These are phyloP conservation scores for Catharanthus roseus DNA, from an alignment of 257 asterid genomes.

Conservation along the genomic window DNA sequence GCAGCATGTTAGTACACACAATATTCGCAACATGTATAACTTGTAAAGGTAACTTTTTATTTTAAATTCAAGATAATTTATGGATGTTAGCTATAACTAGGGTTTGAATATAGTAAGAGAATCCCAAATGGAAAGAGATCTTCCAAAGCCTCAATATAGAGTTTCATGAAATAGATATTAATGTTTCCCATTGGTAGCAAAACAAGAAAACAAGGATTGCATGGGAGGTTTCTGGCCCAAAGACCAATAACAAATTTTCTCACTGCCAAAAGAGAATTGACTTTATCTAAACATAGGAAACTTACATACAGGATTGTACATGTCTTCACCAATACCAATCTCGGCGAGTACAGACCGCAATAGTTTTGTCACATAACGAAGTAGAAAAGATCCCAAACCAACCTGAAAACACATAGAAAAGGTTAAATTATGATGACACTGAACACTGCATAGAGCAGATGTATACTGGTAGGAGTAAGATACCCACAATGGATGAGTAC, in stretches of 20 bases:
- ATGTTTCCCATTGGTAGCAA: background rate
- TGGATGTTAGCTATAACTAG: background rate
- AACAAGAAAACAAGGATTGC: conserved; percentile 2
- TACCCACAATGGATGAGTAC: conserved; percentile 77
- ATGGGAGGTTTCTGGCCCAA: conserved; percentile 4
- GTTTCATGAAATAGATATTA: background rate
- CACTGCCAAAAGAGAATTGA: conserved; percentile 10
- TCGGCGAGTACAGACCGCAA: conserved; percentile 47
- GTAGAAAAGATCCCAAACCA: conserved; percentile 75
- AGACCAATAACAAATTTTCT: conserved; percentile 9
- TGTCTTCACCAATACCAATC: conserved; percentile 76
- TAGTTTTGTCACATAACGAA: conserved; percentile 49
- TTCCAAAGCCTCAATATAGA: background rate
- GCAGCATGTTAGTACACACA: conserved; percentile 17
- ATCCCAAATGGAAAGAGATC: background rate
- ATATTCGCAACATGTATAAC: conserved; percentile 9
- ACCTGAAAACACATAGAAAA: conserved; percentile 40
- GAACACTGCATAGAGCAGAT: conserved; percentile 1
- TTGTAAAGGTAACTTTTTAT: conserved; percentile 10
- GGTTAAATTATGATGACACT: background rate
- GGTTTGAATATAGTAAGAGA: background rate
- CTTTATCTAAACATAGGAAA: conserved; percentile 29
- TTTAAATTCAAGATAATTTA: background rate
- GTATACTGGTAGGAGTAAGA: conserved; percentile 15
- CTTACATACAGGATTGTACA: conserved; percentile 94